Evolutionary conservation across 768 basidiomycete genomes (phyloP).

Genomic region (Hemileccinum rubropunctum): DNA sequence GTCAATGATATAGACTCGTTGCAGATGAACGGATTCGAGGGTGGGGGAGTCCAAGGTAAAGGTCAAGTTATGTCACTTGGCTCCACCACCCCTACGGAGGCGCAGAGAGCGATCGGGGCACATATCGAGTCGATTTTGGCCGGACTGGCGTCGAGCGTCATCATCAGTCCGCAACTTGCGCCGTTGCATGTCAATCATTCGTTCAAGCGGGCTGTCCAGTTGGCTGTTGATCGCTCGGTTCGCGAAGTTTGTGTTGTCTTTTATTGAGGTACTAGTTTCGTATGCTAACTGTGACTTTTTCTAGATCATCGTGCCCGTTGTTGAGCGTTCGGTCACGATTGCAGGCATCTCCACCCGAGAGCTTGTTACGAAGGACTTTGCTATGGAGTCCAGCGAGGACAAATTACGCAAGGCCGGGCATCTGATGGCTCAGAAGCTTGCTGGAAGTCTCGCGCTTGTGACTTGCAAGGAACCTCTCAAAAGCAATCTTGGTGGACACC

Average conservation of each 20-base stretch:
- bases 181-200: slow-evolving; percentile 73
- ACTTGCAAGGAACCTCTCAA: slow-evolving; percentile 98
- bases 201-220: slow-evolving; percentile 87
- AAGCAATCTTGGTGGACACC: slow-evolving; percentile 84
- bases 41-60: slow-evolving; percentile 47
- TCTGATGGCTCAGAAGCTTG: slow-evolving; percentile 95
- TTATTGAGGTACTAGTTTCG: not conserved
- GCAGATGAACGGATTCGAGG: slow-evolving; percentile 70
- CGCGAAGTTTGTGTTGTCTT: slow-evolving; percentile 63
- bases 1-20: slow-evolving; percentile 77
- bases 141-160: slow-evolving; percentile 66
- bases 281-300: slow-evolving; percentile 1
- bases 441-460: slow-evolving; percentile 92
- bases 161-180: slow-evolving; percentile 73
- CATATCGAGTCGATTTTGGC: slow-evolving; percentile 82
- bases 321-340: slow-evolving; percentile 97
- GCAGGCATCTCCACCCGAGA: slow-evolving; percentile 97
- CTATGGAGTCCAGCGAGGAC: slow-evolving; percentile 86
- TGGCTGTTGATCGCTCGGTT: slow-evolving; percentile 91
- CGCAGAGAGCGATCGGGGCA: slow-evolving; percentile 64
- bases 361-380: slow-evolving; percentile 93
- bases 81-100: slow-evolving; percentile 56
- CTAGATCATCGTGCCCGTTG: slow-evolving; percentile 93
- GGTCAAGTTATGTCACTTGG: slow-evolving; percentile 63
- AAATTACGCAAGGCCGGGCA: slow-evolving; percentile 91